Base-by-base conservation (phyloP, 1,284 basidiomycete species). In the Neonothopanus nambi region DNA sequence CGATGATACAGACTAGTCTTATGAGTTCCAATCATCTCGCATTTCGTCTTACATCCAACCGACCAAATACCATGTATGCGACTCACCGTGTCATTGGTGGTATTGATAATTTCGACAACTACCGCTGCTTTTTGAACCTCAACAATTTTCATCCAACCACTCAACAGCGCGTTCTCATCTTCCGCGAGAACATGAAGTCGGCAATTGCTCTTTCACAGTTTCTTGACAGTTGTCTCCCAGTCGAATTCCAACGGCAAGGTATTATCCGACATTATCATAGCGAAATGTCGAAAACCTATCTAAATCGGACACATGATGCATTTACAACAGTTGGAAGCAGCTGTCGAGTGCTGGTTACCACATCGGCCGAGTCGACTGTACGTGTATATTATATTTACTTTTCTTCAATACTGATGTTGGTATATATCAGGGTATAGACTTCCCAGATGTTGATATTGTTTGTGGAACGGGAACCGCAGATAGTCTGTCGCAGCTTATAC, bases 81-180 rank as follows among this genome's bases (percentile, higher is more conserved):
- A 23, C 30, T 40, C 48, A 49, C 18, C 40, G 50, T 38, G 50
- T 52, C 12, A 30, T 36, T 5, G 41, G 33, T 8, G 18, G 20
- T 7, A 18, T 52, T 23, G 3, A 35, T n/a, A 15, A 5, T 1
- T 12, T 44, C 7, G 28, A 52, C 33, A 52, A 52, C 26, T 44
- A 44, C 26, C 24, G 23, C 7, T 52, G 40, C 42, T 35, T 52
- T 12, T 23, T 52, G 18, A 17, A 13, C 1, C n/a, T n/a, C n/a
- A n/a, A n/a, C n/a, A 11, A 13, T 36, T 42, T 42, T 7, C 13
- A 18, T 28, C 17, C 41, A 5, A 26, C 17, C 3, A 23, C 7
- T 15, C 51, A 52, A 28, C 42, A 26, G 20, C 44, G 51, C 5
- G 51, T 52, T 24, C 33, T 52, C 12, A 46, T 52, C 17, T 52